A percentile compares a stretch with the other conserved stretches of the same genome.
These are phyloP conservation scores for Cucurbita moschata DNA, from an alignment of 306 rosid genomes.

Conservation along the genomic window DNA sequence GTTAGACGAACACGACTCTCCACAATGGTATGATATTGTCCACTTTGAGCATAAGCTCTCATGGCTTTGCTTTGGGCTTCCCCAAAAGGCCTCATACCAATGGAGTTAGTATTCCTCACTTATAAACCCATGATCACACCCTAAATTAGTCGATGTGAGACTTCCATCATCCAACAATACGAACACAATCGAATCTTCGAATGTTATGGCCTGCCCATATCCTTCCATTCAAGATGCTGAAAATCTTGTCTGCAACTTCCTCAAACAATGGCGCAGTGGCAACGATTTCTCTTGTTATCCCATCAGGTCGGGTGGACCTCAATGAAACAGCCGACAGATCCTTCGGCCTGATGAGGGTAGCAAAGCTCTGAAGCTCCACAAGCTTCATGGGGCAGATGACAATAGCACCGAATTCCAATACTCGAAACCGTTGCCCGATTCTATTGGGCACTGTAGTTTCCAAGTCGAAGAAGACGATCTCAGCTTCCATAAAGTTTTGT, in stretches of 20 bases:
- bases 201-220: conserved; percentile 96
- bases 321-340: conserved; percentile 42
- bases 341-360: conserved; percentile 53
- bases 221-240: conserved; percentile 57
- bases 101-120: no score
- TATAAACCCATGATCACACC: no score
- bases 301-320: conserved; percentile 54
- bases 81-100: no score
- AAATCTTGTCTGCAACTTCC: conserved; percentile 67
- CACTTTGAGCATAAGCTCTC: no score
- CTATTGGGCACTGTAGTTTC: conserved; percentile 84
- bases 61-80: no score
- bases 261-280: conserved; percentile 65
- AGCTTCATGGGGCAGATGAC: conserved; percentile 57
- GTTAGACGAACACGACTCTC: no score
- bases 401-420: conserved; percentile 83
- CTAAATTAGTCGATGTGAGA: no score
- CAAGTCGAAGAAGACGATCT: conserved; percentile 85
- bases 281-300: conserved; percentile 55
- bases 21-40: no score
- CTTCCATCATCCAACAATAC: no score
- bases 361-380: conserved; percentile 58
- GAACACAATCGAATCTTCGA: conserved; percentile 64
- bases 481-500: conserved; percentile 32
- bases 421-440: conserved; percentile 49